A percentile compares a stretch with the other conserved stretches of the same genome.
These are phyloP conservation scores for Alternaria gansuensis DNA, from an alignment of 2,329 filamentous ascomycete genomes.

Conservation along the genomic window DNA sequence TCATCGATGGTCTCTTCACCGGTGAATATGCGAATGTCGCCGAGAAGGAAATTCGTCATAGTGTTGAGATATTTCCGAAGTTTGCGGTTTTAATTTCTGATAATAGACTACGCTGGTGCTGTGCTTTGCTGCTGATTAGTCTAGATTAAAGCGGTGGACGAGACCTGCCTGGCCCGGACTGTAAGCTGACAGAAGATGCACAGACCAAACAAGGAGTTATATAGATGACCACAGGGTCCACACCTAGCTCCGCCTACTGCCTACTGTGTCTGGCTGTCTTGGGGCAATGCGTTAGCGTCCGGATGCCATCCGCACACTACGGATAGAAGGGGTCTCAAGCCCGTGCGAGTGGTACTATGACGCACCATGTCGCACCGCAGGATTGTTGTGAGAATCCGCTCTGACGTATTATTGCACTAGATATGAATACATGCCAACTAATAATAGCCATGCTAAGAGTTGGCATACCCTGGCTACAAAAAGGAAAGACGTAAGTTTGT, in stretches of 20 bases:
- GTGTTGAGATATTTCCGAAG: background rate
- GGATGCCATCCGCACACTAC: background rate
- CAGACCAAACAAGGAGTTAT: background rate
- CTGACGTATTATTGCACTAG: background rate
- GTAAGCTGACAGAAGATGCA: background rate
- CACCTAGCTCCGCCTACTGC: background rate
- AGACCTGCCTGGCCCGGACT: background rate
- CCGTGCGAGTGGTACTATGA: background rate
- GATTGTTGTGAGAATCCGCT: background rate
- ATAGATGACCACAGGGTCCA: background rate
- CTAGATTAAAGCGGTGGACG: background rate
- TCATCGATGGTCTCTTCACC: conserved; percentile 54
- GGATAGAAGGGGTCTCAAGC: background rate
- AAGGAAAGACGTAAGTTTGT: too few relatives aligned
- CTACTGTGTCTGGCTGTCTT: background rate
- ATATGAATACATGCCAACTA: too few relatives aligned
- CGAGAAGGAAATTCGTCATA: conserved; percentile 53
- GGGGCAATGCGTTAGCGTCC: conserved; percentile 4
- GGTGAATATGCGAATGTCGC: conserved; percentile 59
- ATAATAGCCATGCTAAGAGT: too few relatives aligned
- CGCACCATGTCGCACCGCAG: background rate
- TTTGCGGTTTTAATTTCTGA: background rate
- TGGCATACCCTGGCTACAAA: too few relatives aligned
- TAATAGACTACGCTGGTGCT: background rate
- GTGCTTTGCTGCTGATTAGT: background rate